Conservation (phyloP, 2,329 filamentous ascomycete species). For the Colletotrichum tofieldiae region DNA sequence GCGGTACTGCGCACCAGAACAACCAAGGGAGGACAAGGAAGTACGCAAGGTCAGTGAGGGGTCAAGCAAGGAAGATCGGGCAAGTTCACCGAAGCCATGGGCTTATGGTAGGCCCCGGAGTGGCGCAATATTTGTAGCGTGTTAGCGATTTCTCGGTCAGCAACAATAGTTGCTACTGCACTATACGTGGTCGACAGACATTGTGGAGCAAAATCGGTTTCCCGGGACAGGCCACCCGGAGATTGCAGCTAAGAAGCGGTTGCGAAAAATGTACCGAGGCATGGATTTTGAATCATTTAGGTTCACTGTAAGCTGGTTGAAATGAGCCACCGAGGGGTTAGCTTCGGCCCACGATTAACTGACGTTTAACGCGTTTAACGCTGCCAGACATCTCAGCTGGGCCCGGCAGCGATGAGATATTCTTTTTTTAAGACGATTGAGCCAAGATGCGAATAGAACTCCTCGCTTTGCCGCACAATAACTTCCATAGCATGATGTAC, state of each 20-base stretch:
- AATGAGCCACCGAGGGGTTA: background rate
- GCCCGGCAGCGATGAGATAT: background rate
- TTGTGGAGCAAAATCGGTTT: constrained; percentile 8
- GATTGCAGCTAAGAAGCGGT: constrained; percentile 18
- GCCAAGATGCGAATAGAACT: constrained; percentile 1
- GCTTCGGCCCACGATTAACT: constrained; percentile 13
- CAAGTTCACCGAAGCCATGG: background rate
- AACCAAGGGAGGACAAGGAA: constrained; percentile 5
- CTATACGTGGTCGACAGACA: constrained; percentile 18
- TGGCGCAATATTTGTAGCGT: constrained; percentile 14
- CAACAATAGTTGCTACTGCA: constrained; percentile 12
- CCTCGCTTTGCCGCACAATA: background rate
- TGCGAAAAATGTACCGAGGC: constrained; percentile 18
- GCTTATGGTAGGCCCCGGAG: constrained; percentile 5
- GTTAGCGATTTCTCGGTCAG: constrained; percentile 36
- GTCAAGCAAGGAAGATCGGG: background rate
- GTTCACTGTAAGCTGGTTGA: constrained; percentile 5
- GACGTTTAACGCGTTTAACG: background rate
- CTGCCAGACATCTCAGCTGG: constrained; percentile 10
- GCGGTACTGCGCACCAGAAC: background rate
- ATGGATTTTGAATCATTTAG: constrained; percentile 32
- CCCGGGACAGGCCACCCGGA: constrained; percentile 16
- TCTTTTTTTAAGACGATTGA: background rate
- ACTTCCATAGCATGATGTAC: constrained; percentile 1
- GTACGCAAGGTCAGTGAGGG: background rate